These are phyloP conservation scores for Lotmaria passim DNA, from an alignment of 208 protist species.

Conservation along the genomic window DNA sequence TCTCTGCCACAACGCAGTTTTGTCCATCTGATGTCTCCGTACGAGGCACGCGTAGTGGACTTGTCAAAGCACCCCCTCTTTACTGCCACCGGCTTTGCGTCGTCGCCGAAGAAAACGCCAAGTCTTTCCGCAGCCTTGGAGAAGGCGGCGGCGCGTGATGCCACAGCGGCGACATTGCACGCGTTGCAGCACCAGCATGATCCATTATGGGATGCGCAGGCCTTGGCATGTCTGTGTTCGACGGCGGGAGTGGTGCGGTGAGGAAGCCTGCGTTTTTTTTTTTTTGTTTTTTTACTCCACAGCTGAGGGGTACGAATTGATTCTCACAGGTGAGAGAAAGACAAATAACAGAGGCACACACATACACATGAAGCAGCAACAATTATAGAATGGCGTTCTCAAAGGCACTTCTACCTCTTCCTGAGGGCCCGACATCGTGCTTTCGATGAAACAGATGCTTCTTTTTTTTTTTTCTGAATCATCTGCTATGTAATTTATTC, in stretches of 20 bases:
- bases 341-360: not conserved
- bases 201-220: constrained; percentile 84
- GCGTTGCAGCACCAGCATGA: constrained; percentile 46
- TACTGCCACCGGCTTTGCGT: constrained; percentile 53
- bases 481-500: no score
- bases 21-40: constrained; percentile 38
- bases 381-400: no score
- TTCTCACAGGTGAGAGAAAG: not conserved
- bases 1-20: no score
- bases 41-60: constrained; percentile 58
- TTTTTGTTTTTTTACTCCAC: not conserved
- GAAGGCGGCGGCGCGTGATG: constrained; percentile 40
- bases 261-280: not conserved
- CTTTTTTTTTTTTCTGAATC: no score
- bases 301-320: no score
- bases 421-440: no score
- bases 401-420: no score
- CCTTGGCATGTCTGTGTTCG: constrained; percentile 67
- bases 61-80: constrained; percentile 71
- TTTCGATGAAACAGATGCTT: no score
- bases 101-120: constrained; percentile 33
- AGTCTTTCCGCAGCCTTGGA: constrained; percentile 51
- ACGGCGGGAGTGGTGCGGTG: constrained; percentile 46
- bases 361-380: no score
- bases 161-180: constrained; percentile 40